Base-by-base conservation (phyloP, 2,329 filamentous ascomycete genomes). In the Penicillium concentricum region DNA sequence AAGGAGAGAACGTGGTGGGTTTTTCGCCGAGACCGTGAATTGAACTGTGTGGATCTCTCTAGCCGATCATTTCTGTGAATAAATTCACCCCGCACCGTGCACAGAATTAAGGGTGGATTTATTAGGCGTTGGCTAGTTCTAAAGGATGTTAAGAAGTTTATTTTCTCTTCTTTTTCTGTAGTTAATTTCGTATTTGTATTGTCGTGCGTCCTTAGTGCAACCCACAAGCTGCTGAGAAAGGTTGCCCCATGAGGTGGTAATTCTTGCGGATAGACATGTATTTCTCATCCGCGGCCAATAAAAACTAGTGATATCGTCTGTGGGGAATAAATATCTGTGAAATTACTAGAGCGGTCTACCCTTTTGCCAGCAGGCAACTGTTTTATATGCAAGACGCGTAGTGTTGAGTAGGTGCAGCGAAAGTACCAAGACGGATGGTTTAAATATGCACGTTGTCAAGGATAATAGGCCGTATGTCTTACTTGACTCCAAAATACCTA, bases 1-100 rank as follows among this genome's bases (percentile, higher is more conserved):
- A 46, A 39, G n/a, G 16, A 10, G 16, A 34, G 15, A 48, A 43
- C 8, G 18, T 28, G 22, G 5, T 24, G 13, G 18, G 13, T 18
- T 24, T 41, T 54, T 35, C 37, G 26, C 18, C 15, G 18, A 51
- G 37, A 32, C 24, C 7, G 26, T 35, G 35, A 30, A 49, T 26
- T 48, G 30, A 28, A 50, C 28, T 42, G 6, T 30, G 52, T 51
- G 52, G 52, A 43, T 46, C 24, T 38, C 3, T 45, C n/a, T 34
- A 55, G 52, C 38, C 52, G 45, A 54, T 50, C 52, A 42, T 55
- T 42, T 24, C 45, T 44, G 20, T 50, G 52, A 41, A 41, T 46
- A 34, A 26, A 28, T 26, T 37, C 49, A 41, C 48, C 54, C 54
- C 34, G 53, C 54, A 46, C 54, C 41, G 12, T 39, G 15, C 37